Evolutionary conservation across 2,329 filamentous ascomycete species (phyloP), one percentile per base, ranked within the genome.

Genomic region (Grosmannia penicillata): DNA sequence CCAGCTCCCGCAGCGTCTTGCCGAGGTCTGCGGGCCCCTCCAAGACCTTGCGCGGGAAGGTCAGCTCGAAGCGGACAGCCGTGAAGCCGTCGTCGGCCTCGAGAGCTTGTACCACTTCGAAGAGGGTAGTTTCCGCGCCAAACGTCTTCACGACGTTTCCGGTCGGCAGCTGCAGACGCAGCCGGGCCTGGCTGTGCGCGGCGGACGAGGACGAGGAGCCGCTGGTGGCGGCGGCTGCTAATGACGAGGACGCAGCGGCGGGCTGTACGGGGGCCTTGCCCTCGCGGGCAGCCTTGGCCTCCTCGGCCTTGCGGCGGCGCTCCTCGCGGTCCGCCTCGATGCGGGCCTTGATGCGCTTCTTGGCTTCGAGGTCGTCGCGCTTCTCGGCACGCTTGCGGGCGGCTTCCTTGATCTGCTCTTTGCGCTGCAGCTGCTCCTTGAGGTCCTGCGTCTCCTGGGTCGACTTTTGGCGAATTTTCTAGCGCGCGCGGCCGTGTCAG

Each of bases 311-410:
- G 47, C 80, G 70, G 46, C 82, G 78, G 38, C 91, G 77, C 51
- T 89, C 86, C 49, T 84, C 82, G 66, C 93, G 95, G 63, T 96
- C 87, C 13, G 82, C 87, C 49, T 91, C 87, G 47, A 98, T 94
- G 68, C 87, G 87, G 40, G 85, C 87, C 61, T 86, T 80, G 56
- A 95, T 89, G 26, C 82, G 75, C 59, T 80, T 83, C 66, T 89
- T 91, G 10, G 85, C 89, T 31, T 85, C 84, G 8, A 80, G 58
- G 38, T 96, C 91, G 14, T 81, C 84, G 30, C 73, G 63, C 65
- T 95, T 95, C 63, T 98, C 91, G 51, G 79, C 74, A 39, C 79
- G 78, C 66, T 95, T 95, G 51, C 76, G 74, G 37, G 78, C 78
- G 0, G 85, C 87, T 49, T 94, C 85, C 59, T 95, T 94, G 55